These are phyloP conservation scores for Aureobasidium sp. DNA, from an alignment of 2,329 filamentous ascomycete species.

Conservation along the genomic window DNA sequence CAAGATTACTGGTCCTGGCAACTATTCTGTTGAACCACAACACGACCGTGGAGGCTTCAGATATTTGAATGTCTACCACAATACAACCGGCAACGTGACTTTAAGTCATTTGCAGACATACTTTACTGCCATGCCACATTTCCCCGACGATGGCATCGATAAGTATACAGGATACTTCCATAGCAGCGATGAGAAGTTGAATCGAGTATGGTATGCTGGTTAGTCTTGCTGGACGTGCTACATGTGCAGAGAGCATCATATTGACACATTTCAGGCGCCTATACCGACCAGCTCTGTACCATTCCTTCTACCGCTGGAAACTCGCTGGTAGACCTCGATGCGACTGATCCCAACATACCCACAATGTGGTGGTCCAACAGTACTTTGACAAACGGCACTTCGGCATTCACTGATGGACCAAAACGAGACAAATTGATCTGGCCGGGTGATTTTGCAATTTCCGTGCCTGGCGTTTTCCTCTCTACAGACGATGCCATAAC, in stretches of 20 bases:
- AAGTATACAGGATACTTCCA: conserved; percentile 34
- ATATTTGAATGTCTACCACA: conserved; percentile 41
- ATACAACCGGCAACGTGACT: conserved; percentile 35
- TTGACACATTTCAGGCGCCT: background rate
- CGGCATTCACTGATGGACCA: conserved; percentile 45
- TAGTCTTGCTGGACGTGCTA: conserved; percentile 10
- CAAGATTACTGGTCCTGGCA: conserved; percentile 31
- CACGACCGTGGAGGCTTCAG: conserved; percentile 41
- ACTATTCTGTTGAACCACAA: conserved; percentile 36
- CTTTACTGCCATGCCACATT: conserved; percentile 42
- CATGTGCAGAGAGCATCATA: background rate
- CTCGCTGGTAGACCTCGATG: conserved; percentile 29
- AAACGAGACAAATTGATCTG: conserved; percentile 55
- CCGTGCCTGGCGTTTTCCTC: conserved; percentile 48
- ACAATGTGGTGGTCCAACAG: conserved; percentile 36
- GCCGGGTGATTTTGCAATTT: conserved; percentile 56
- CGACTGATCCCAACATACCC: conserved; percentile 19
- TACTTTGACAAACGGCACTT: conserved; percentile 35
- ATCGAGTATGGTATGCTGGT: conserved; percentile 40
- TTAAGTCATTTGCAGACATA: conserved; percentile 33
- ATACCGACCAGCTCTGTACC: conserved; percentile 17
- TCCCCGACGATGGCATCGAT: conserved; percentile 27
- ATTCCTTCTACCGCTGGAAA: conserved; percentile 26
- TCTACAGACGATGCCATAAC: conserved; percentile 41
- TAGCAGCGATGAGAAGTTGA: conserved; percentile 37